Percentiles rank a stretch among this genome's conserved stretches.
Evolutionary conservation across 352 stramenopile species (phyloP).

Genomic region (Sclerospora graminicola): DNA sequence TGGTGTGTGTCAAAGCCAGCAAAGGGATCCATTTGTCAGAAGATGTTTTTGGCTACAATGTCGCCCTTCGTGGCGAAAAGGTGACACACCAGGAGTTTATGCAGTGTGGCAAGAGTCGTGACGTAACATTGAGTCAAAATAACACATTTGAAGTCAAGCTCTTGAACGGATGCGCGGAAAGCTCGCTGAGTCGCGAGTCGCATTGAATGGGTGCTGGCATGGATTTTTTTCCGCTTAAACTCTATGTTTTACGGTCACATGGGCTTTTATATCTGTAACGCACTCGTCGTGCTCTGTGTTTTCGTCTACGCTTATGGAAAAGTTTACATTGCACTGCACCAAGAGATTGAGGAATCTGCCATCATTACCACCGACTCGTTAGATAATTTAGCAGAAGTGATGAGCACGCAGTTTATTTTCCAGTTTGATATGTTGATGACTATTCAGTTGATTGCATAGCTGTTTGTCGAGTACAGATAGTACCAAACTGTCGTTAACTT

Average conservation of each 20-base stretch:
- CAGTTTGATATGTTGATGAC: constrained; percentile 86
- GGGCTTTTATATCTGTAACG: constrained; percentile 85
- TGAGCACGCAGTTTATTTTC: constrained; percentile 85
- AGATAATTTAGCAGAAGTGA: constrained; percentile 60
- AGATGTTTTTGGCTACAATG: constrained; percentile 86
- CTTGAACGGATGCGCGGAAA: constrained; percentile 71
- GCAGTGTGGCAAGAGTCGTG: constrained; percentile 80
- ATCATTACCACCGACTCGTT: constrained; percentile 71
- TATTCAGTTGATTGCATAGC: constrained; percentile 70
- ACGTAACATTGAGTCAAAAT: constrained; percentile 84
- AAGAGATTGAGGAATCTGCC: constrained; percentile 54
- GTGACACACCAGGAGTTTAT: constrained; percentile 84
- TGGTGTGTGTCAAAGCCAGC: constrained; percentile 79
- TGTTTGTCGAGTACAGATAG: constrained; percentile 80
- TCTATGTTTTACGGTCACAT: constrained; percentile 87
- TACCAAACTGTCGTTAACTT: constrained; percentile 74
- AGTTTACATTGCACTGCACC: constrained; percentile 75
- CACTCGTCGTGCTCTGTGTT: constrained; percentile 67
- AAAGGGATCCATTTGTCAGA: constrained; percentile 86
- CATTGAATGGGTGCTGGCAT: constrained; percentile 76
- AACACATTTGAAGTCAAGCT: constrained; percentile 84
- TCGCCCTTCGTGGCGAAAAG: constrained; percentile 57
- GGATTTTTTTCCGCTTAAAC: constrained; percentile 85
- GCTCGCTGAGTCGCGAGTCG: constrained; percentile 66
- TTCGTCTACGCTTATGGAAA: constrained; percentile 79